Percentiles rank a stretch among this genome's conserved stretches.
Conservation (phyloP, 2,329 filamentous ascomycete genomes). For the Rhinocladiella similis region DNA sequence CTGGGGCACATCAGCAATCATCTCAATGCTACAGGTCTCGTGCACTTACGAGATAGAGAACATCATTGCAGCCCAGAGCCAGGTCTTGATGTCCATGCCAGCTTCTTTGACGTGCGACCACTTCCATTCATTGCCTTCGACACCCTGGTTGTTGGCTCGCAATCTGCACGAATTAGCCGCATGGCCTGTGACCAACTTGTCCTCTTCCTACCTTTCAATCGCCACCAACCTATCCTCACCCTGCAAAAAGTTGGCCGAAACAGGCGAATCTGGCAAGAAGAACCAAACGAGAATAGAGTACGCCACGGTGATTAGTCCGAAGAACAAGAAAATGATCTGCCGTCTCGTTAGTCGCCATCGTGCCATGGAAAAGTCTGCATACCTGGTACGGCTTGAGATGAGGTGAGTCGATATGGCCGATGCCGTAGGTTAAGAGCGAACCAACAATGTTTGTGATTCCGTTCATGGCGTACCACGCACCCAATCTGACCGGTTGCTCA, state of each 20-base stretch:
- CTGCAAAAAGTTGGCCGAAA: slow-evolving; percentile 57
- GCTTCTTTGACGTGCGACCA: slow-evolving; percentile 58
- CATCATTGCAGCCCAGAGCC: slow-evolving; percentile 57
- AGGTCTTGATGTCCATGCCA: slow-evolving; percentile 59
- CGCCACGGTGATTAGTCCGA: slow-evolving; percentile 53
- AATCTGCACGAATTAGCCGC: slow-evolving; percentile 30
- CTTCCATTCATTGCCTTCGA: slow-evolving; percentile 48
- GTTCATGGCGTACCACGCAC: slow-evolving; percentile 54
- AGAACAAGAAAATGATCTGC: slow-evolving; percentile 51
- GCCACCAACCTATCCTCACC: slow-evolving; percentile 58
- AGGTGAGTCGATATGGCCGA: slow-evolving; percentile 48
- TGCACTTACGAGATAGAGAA: slow-evolving; percentile 50
- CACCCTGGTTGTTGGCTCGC: slow-evolving; percentile 51
- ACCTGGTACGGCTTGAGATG: slow-evolving; percentile 52
- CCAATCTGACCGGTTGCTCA: slow-evolving; percentile 53
- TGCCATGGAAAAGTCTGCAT: background rate
- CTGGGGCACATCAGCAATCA: background rate
- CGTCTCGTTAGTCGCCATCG: slow-evolving; percentile 1
- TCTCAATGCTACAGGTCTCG: background rate
- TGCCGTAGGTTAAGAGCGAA: slow-evolving; percentile 56
- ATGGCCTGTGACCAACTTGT: background rate
- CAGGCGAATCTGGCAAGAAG: slow-evolving; percentile 64
- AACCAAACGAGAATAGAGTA: slow-evolving; percentile 53
- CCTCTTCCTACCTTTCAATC: slow-evolving; percentile 46
- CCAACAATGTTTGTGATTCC: slow-evolving; percentile 54